These are phyloP conservation scores for Favolaschia claudopus DNA, from an alignment of 768 basidiomycete species.

Conservation along the genomic window DNA sequence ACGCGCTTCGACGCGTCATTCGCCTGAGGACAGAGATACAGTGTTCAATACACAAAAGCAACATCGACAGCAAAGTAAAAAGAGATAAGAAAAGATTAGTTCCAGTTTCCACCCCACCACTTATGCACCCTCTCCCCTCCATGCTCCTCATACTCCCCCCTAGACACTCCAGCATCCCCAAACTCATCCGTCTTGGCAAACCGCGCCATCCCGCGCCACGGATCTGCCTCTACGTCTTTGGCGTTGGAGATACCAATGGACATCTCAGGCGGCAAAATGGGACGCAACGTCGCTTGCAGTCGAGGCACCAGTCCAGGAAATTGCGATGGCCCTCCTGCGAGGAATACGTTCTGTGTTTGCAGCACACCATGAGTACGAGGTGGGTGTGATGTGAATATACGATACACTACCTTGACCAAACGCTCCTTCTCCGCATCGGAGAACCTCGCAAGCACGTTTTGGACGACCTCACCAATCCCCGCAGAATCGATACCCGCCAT, in stretches of 20 bases:
- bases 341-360: conserved; percentile 76
- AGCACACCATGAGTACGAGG: not conserved
- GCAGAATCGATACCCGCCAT: conserved; percentile 97
- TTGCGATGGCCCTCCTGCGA: conserved; percentile 84
- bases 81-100: conserved; percentile 43
- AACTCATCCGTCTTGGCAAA: conserved; percentile 70
- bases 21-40: too few relatives aligned
- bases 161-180: conserved; percentile 64
- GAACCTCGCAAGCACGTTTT: conserved; percentile 81
- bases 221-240: conserved; percentile 72
- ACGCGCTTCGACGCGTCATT: too few relatives aligned
- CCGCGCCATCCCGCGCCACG: conserved; percentile 93
- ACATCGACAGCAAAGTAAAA: conserved; percentile 6
- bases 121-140: conserved; percentile 86
- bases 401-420: conserved; percentile 72
- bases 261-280: conserved; percentile 86
- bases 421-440: conserved; percentile 68
- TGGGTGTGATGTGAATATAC: not conserved
- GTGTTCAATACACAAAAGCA: not conserved
- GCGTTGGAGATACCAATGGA: conserved; percentile 71
- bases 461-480: conserved; percentile 91
- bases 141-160: conserved; percentile 88
- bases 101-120: conserved; percentile 96
- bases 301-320: conserved; percentile 74
- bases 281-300: conserved; percentile 77